These are phyloP conservation scores for Pythium apleroticum DNA, from an alignment of 352 stramenopile species.

Conservation along the genomic window DNA sequence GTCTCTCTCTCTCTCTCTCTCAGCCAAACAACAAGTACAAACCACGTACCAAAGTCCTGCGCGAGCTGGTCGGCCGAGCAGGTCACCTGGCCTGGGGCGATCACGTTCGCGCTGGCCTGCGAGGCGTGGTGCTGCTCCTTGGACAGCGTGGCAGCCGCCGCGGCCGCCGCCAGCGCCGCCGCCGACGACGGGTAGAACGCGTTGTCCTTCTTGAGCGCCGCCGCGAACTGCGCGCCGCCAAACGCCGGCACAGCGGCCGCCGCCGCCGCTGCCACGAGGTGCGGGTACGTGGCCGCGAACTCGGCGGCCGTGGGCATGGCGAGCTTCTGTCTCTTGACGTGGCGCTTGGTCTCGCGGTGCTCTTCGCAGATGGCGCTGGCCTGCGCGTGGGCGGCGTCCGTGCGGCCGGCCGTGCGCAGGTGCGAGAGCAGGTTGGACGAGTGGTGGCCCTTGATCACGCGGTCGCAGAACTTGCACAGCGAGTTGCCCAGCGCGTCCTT, in stretches of 20 bases:
- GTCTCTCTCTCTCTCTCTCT: too few relatives aligned
- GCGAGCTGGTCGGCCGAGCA: constrained; percentile 63
- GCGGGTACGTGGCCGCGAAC: constrained; percentile 46
- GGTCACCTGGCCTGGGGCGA: constrained; percentile 25
- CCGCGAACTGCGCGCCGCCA: constrained; percentile 15
- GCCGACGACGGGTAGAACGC: constrained; percentile 20
- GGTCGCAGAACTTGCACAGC: constrained; percentile 83
- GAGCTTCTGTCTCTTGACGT: constrained; percentile 74
- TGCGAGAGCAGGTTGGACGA: constrained; percentile 83
- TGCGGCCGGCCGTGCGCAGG: constrained; percentile 69
- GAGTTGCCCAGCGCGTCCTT: constrained; percentile 77
- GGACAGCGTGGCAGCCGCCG: constrained; percentile 39
- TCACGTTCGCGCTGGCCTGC: constrained; percentile 6
- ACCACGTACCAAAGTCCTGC: constrained; percentile 57
- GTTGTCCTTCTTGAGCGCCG: constrained; percentile 32
- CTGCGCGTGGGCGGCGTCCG: constrained; percentile 68
- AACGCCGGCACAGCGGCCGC: constrained; percentile 39
- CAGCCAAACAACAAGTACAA: not conserved
- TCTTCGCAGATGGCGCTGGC: constrained; percentile 76
- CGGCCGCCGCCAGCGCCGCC: constrained; percentile 36
- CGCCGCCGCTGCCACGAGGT: constrained; percentile 45
- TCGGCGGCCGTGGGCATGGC: constrained; percentile 51
- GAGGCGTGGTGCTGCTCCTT: constrained; percentile 49
- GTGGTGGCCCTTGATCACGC: constrained; percentile 85
- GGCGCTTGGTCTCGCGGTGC: constrained; percentile 76